A percentile compares a stretch with the other conserved stretches of the same genome.
Conservation (phyloP, 2,329 filamentous ascomycete genomes). For the Xylaria sp. region DNA sequence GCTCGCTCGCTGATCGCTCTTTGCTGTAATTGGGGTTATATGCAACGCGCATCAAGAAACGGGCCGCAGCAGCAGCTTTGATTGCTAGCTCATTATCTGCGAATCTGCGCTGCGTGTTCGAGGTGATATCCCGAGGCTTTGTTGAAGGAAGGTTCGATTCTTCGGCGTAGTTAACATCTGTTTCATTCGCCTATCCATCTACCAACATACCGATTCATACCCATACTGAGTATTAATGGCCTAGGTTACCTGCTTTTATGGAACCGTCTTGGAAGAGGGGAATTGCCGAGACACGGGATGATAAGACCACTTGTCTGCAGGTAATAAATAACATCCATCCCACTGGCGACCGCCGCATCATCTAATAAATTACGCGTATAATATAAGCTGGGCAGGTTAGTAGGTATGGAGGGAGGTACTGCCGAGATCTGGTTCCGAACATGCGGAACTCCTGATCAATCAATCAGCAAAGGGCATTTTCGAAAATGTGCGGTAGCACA, state of each 20-base stretch:
- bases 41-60: conserved; percentile 12
- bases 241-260: not conserved
- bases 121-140: conserved; percentile 2
- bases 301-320: conserved; percentile 15
- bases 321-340: conserved; percentile 1
- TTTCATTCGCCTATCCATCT: not conserved
- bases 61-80: not conserved
- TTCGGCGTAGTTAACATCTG: not conserved
- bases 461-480: conserved; percentile 21
- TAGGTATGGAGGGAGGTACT: too few relatives aligned
- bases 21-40: conserved; percentile 15
- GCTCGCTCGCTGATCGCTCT: conserved; percentile 17
- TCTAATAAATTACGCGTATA: not conserved
- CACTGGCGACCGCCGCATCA: too few relatives aligned
- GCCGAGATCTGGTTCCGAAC: conserved; percentile 28
- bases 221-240: too few relatives aligned
- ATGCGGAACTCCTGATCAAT: conserved; percentile 36
- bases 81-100: not conserved
- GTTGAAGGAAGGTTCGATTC: not conserved
- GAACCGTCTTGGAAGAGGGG: too few relatives aligned
- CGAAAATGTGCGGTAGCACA: conserved; percentile 27
- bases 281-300: conserved; percentile 23
- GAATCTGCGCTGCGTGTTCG: conserved; percentile 12
- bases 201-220: too few relatives aligned
- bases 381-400: not conserved